Evolutionary conservation across 768 basidiomycete species (phyloP).

Genomic region (Paxillus rubicundulus): DNA sequence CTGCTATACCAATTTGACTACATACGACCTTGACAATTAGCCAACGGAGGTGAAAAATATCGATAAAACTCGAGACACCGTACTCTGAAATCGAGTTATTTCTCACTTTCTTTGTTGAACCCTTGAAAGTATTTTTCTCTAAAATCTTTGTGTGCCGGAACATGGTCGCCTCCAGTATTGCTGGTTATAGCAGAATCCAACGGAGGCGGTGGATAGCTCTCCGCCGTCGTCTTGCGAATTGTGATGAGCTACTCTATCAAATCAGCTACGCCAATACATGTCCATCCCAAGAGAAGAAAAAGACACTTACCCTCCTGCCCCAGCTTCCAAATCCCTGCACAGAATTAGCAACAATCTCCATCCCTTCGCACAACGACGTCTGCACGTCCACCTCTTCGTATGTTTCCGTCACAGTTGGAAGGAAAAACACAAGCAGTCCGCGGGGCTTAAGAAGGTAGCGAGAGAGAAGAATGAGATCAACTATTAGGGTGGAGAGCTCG

Average conservation of each 20-base stretch:
- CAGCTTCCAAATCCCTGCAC: slow-evolving; percentile 93
- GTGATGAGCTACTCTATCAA: slow-evolving; percentile 75
- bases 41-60: background rate
- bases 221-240: slow-evolving; percentile 64
- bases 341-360: slow-evolving; percentile 86
- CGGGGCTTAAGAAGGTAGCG: slow-evolving; percentile 81
- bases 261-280: slow-evolving; percentile 3
- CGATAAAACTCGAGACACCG: background rate
- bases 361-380: slow-evolving; percentile 75
- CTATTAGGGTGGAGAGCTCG: slow-evolving; percentile 79
- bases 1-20: too few relatives aligned
- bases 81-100: background rate
- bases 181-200: slow-evolving; percentile 40
- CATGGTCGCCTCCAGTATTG: slow-evolving; percentile 31
- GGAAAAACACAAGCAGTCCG: slow-evolving; percentile 92
- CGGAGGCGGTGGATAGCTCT: slow-evolving; percentile 48
- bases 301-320: slow-evolving; percentile 76
- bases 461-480: slow-evolving; percentile 78
- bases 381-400: slow-evolving; percentile 87
- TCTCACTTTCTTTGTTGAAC: slow-evolving; percentile 49
- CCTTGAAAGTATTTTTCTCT: slow-evolving; percentile 84
- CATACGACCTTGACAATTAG: background rate
- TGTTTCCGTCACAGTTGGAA: slow-evolving; percentile 89
- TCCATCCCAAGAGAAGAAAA: background rate
- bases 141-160: slow-evolving; percentile 89